Evolutionary conservation across 2,329 filamentous ascomycete species (phyloP), one percentile per base, ranked within the genome.

Genomic region (Sporothrix pseudoabietina): DNA sequence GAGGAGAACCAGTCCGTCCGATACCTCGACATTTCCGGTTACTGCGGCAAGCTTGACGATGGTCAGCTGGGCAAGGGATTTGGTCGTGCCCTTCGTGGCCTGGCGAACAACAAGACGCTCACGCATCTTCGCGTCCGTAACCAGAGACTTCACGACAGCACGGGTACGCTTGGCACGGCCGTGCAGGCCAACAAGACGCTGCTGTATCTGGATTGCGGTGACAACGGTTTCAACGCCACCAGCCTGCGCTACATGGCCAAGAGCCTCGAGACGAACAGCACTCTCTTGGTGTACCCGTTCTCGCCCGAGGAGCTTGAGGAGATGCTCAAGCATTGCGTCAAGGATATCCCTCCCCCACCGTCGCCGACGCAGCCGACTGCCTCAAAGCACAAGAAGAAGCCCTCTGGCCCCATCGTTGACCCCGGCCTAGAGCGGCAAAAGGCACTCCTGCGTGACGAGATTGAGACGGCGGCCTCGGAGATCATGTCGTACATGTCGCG

Each of bases 1-100:
- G 81, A 83, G n/a, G 80, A 81, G 35, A 89, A 89, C 78, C 78
- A 80, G 8, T 85, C 84, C 0, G 80, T 89, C 61, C 84, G 82
- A n/a, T 87, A 82, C 73, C 82, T 89, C 2, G 87, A 89, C 75
- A 80, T 89, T 8, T 89, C 87, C 0, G 87, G 87, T 1, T 88
- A 85, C 77, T 85, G 84, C 65, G 85, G 86, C 61, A 88, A 87
- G 78, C 80, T 89, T 7, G 87, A 89, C 75, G 87, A 89, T 75
- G 85, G 86, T 0, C 85, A 87, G 74, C 82, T 89, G 10, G 87
- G 87, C 19, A 84, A 82, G 73, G 85, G 86, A 9, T 86, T 88
- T 74, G 87, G 85, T 0, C 84, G 82, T 49, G 83, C 86, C 0
- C 80, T 89, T 8, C 75, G 77, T 2, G 74, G 75, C 4, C 77